Percentiles rank a stretch among this genome's conserved stretches.
Conservation (phyloP, 139 green algal genomes). For the Mychonastes homosphaera region DNA sequence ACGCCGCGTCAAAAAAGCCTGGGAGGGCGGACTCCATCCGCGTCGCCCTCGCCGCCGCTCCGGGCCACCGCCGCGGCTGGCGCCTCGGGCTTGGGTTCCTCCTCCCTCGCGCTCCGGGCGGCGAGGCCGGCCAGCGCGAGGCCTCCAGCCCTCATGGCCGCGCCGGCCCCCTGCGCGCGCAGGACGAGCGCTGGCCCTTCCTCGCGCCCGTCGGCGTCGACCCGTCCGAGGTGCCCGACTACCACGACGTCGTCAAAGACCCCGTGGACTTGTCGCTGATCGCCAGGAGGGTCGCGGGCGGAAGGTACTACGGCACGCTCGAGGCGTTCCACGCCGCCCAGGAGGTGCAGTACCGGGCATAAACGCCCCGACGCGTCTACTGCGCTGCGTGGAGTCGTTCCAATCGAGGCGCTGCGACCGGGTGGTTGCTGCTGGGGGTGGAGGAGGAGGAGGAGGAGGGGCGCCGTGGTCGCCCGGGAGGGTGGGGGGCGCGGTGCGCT, state of each 20-base stretch:
- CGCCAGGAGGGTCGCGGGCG: constrained; percentile 9
- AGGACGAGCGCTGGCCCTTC: constrained; percentile 85
- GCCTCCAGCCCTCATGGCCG: neutral
- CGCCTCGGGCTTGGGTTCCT: neutral
- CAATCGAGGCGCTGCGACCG: no score
- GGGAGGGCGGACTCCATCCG: neutral
- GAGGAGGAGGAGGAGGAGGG: no score
- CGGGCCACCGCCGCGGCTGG: neutral
- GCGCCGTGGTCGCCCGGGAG: no score
- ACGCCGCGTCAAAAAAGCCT: neutral
- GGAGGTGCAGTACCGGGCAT: no score
- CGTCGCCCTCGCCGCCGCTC: neutral
- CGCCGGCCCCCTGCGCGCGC: constrained; percentile 21
- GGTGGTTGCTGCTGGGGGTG: no score
- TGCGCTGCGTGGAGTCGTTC: no score
- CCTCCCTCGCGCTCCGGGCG: constrained; percentile 5
- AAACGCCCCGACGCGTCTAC: no score
- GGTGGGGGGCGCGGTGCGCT: no score
- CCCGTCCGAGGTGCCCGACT: constrained; percentile 74
- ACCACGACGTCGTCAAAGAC: constrained; percentile 76
- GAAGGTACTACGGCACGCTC: constrained; percentile 76
- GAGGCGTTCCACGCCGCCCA: no score
- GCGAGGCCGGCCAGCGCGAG: neutral
- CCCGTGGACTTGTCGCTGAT: constrained; percentile 73
- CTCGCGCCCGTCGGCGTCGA: constrained; percentile 49